phyloP scores from a whole-genome alignment of 2,329 filamentous ascomycete genomes.

The Fusarium odoratissimum region DNA sequence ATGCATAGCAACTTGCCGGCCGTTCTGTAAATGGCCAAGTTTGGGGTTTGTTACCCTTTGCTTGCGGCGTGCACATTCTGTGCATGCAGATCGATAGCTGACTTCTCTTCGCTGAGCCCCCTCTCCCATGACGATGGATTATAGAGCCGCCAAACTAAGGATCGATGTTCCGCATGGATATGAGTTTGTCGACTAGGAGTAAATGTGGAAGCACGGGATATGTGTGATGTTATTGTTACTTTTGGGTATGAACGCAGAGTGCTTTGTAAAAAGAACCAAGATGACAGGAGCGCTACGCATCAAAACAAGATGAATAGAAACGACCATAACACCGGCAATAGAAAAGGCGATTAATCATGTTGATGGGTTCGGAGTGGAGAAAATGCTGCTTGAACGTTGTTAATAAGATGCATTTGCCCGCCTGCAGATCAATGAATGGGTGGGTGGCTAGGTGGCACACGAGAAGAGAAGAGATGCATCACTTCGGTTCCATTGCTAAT shows the following conservation, averaged over 20 bases:
- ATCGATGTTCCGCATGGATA: slow-evolving; percentile 1
- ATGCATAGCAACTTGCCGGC: not conserved
- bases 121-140: slow-evolving; percentile 27
- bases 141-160: not conserved
- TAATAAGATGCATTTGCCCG: slow-evolving; percentile 37
- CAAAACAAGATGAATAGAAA: slow-evolving; percentile 20
- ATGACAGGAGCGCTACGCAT: slow-evolving; percentile 4
- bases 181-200: not conserved
- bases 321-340: slow-evolving; percentile 1
- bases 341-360: slow-evolving; percentile 32
- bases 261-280: not conserved
- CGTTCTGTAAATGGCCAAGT: not conserved
- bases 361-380: slow-evolving; percentile 38
- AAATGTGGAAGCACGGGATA: not conserved
- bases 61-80: slow-evolving; percentile 56
- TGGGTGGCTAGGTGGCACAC: slow-evolving; percentile 40
- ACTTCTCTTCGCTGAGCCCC: slow-evolving; percentile 26
- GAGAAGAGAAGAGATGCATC: slow-evolving; percentile 36
- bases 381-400: slow-evolving; percentile 35
- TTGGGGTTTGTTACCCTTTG: slow-evolving; percentile 48
- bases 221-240: not conserved
- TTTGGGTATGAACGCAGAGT: not conserved
- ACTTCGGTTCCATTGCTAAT: slow-evolving; percentile 25
- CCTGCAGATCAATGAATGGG: slow-evolving; percentile 42
- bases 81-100: slow-evolving; percentile 52